phyloP scores from a whole-genome alignment of 106 monocot species.

The Allium sativum region DNA sequence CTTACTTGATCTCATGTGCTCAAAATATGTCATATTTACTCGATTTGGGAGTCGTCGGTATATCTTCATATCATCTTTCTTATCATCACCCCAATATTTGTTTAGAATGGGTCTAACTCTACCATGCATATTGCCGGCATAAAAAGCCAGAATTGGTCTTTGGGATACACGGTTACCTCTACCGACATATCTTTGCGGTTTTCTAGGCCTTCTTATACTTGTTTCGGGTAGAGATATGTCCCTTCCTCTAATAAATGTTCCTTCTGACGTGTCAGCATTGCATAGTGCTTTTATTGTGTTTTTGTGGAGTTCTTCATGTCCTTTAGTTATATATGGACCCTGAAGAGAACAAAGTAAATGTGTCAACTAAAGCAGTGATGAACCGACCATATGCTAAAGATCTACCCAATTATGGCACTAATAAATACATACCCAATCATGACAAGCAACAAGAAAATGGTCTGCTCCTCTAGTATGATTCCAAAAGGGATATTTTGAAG shows the following conservation, averaged over 20 bases:
- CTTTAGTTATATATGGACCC: conserved; percentile 68
- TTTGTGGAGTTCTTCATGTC: conserved; percentile 40
- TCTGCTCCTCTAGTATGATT: conserved; percentile 68
- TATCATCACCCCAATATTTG: conserved; percentile 47
- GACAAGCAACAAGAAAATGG: conserved; percentile 92
- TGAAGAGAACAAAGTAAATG: conserved; percentile 11
- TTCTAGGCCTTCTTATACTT: conserved; percentile 41
- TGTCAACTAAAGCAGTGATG: neutral
- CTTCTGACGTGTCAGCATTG: conserved; percentile 78
- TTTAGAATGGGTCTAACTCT: conserved; percentile 59
- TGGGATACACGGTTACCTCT: conserved; percentile 40
- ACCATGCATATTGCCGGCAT: conserved; percentile 80
- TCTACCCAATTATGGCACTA: too few species aligned
- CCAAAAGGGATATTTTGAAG: conserved; percentile 82
- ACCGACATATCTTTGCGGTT: conserved; percentile 53
- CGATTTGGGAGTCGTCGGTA: conserved; percentile 60
- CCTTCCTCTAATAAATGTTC: conserved; percentile 55
- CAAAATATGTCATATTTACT: conserved; percentile 59
- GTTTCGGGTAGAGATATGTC: conserved; percentile 95
- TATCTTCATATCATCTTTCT: conserved; percentile 60
- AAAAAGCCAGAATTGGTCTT: conserved; percentile 69
- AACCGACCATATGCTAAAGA: neutral
- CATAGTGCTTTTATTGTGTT: conserved; percentile 80
- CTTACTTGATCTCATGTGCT: conserved; percentile 84
- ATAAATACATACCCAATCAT: conserved; percentile 73